A percentile compares a stretch with the other conserved stretches of the same genome.
Conservation (phyloP, 1,284 basidiomycete species). For the Leccinum angustisporum region DNA sequence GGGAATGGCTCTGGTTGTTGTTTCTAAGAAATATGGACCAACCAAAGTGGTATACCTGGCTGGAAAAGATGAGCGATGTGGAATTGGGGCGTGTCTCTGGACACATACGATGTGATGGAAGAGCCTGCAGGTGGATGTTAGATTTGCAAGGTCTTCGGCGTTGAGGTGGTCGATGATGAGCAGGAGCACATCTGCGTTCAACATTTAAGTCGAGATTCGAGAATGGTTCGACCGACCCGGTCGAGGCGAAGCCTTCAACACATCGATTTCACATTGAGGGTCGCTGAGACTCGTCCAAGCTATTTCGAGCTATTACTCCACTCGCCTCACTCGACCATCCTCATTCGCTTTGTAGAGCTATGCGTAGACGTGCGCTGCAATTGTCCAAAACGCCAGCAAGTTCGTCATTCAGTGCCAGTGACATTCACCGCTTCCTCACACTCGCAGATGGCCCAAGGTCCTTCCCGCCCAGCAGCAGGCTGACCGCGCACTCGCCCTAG, state of each 20-base stretch:
- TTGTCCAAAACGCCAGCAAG: slow-evolving; percentile 43
- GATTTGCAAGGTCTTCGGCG: slow-evolving; percentile 43
- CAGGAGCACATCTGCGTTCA: slow-evolving; percentile 59
- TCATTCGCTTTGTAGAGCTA: no score
- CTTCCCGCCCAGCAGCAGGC: no score
- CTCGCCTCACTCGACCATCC: no score
- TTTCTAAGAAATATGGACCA: slow-evolving; percentile 54
- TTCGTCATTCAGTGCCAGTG: no score
- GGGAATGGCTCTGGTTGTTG: slow-evolving; percentile 49
- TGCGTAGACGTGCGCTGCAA: no score
- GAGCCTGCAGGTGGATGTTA: slow-evolving; percentile 47
- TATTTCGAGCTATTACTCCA: no score
- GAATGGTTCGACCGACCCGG: no score
- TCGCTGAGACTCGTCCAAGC: no score
- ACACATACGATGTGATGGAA: slow-evolving; percentile 53
- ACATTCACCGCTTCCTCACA: no score
- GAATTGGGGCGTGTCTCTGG: not conserved
- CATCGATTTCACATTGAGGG: no score
- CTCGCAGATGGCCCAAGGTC: no score
- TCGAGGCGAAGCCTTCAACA: no score
- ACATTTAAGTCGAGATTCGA: not conserved
- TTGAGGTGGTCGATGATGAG: slow-evolving; percentile 50
- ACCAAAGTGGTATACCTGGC: slow-evolving; percentile 59
- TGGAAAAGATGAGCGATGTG: slow-evolving; percentile 8
- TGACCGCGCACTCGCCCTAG: slow-evolving; percentile 26